Evolutionary conservation across 371 early-diverging fungal genomes (phyloP).

Genomic region (Rhizopus sp.): DNA sequence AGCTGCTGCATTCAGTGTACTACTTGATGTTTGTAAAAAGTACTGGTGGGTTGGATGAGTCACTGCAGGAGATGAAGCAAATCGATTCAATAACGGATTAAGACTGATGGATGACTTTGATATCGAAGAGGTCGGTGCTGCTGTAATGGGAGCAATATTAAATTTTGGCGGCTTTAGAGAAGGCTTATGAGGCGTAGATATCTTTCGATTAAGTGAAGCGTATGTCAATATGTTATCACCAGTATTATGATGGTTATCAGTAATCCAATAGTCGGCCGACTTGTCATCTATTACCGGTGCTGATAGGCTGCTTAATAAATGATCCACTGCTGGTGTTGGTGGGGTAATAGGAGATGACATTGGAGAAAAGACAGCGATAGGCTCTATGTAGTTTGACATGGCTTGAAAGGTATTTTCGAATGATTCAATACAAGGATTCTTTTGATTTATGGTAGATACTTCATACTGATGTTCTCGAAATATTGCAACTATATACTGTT

Average conservation of each 20-base stretch:
- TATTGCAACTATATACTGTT: constrained; percentile 43
- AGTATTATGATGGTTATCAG: neutral
- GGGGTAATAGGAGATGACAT: constrained; percentile 19
- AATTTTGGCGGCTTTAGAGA: constrained; percentile 7
- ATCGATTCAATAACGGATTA: constrained; percentile 16
- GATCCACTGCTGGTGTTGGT: constrained; percentile 7
- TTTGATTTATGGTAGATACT: constrained; percentile 2
- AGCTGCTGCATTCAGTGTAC: constrained; percentile 45
- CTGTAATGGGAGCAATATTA: constrained; percentile 39
- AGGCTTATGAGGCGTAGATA: neutral
- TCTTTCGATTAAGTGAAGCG: constrained; percentile 3
- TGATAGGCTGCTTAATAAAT: neutral
- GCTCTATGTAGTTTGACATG: neutral
- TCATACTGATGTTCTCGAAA: constrained; percentile 20
- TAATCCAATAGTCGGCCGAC: constrained; percentile 1
- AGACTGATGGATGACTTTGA: constrained; percentile 12
- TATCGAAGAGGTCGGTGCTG: constrained; percentile 14
- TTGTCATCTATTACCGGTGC: neutral
- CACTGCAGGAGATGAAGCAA: constrained; percentile 22
- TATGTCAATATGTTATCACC: neutral
- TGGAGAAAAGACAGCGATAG: constrained; percentile 16
- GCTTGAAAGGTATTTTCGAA: neutral
- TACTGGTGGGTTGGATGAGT: constrained; percentile 51
- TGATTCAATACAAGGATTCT: neutral
- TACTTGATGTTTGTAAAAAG: constrained; percentile 47